These are phyloP conservation scores for Austroboletus olivaceoglutinosus DNA, from an alignment of 1,284 basidiomycete genomes.

Conservation along the genomic window DNA sequence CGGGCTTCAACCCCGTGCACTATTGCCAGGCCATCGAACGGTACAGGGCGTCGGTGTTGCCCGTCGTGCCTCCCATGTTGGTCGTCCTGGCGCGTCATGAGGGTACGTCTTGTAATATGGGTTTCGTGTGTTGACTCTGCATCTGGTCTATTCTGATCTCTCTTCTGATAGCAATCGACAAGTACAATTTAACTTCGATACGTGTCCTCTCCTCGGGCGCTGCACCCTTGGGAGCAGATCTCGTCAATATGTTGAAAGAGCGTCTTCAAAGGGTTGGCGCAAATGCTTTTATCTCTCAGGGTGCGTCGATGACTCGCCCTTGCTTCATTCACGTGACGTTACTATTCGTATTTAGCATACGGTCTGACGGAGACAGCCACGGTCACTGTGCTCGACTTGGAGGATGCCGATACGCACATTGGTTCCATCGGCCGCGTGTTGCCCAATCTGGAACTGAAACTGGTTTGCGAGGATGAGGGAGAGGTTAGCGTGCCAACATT, in stretches of 20 bases:
- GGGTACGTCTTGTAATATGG: slow-evolving; percentile 35
- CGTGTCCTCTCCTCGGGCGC: slow-evolving; percentile 71
- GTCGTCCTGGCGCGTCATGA: slow-evolving; percentile 68
- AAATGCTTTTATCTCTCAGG: slow-evolving; percentile 42
- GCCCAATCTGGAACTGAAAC: slow-evolving; percentile 74
- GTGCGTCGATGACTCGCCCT: slow-evolving; percentile 27
- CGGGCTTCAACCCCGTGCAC: slow-evolving; percentile 69
- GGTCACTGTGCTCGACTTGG: slow-evolving; percentile 45
- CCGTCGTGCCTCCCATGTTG: slow-evolving; percentile 85
- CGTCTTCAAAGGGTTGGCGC: slow-evolving; percentile 42
- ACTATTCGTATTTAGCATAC: slow-evolving; percentile 47
- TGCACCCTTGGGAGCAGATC: slow-evolving; percentile 71
- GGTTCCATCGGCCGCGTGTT: slow-evolving; percentile 73
- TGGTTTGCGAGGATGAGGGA: slow-evolving; percentile 65
- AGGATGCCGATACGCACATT: slow-evolving; percentile 43
- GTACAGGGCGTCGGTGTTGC: slow-evolving; percentile 58
- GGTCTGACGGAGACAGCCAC: slow-evolving; percentile 78
- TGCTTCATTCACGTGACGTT: neutral
- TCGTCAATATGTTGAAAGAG: slow-evolving; percentile 47
- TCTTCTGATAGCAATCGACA: slow-evolving; percentile 48
- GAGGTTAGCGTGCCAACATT: slow-evolving; percentile 28
- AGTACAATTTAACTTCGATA: slow-evolving; percentile 68
- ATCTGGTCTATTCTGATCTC: too few species aligned
- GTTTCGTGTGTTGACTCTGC: neutral
- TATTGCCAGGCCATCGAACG: slow-evolving; percentile 67